phyloP scores from a whole-genome alignment of 176 grass and related monocot genomes.

The Bonia amplexicaulis region DNA sequence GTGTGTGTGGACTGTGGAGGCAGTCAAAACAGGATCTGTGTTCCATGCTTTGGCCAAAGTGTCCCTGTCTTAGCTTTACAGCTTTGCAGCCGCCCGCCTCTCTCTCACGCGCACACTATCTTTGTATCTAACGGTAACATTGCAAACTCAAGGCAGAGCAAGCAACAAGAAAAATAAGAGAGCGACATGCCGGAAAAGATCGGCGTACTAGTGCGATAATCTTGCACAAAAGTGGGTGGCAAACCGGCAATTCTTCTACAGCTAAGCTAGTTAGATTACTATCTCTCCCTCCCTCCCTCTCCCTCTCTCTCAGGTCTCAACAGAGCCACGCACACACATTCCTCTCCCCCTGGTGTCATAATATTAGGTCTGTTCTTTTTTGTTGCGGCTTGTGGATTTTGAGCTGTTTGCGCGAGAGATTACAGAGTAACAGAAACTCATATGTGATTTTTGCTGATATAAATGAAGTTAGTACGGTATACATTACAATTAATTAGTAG shows the following conservation, averaged over 20 bases:
- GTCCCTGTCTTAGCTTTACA: constrained; percentile 62
- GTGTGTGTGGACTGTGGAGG: constrained; percentile 26
- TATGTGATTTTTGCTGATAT: too few relatives aligned
- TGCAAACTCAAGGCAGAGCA: neutral
- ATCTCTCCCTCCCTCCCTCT: neutral
- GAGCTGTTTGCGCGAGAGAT: too few relatives aligned
- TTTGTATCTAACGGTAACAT: constrained; percentile 15
- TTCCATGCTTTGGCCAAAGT: constrained; percentile 50
- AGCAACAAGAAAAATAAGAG: neutral
- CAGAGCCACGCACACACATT: neutral
- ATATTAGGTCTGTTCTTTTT: too few relatives aligned
- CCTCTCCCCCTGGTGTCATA: constrained; percentile 7
- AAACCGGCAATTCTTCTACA: neutral
- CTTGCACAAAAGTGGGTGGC: neutral
- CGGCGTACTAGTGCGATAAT: neutral
- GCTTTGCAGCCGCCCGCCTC: constrained; percentile 52
- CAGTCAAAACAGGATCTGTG: constrained; percentile 69
- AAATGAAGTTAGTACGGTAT: too few relatives aligned
- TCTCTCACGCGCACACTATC: too few relatives aligned
- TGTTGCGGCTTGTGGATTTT: too few relatives aligned
- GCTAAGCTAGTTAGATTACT: constrained; percentile 2
- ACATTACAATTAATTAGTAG: too few relatives aligned
- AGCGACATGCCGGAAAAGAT: neutral
- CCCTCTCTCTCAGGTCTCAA: neutral
- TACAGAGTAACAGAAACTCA: too few relatives aligned